Evolutionary conservation across 345 rosid species (phyloP).

Genomic region (Gossypium rotundifolium): DNA sequence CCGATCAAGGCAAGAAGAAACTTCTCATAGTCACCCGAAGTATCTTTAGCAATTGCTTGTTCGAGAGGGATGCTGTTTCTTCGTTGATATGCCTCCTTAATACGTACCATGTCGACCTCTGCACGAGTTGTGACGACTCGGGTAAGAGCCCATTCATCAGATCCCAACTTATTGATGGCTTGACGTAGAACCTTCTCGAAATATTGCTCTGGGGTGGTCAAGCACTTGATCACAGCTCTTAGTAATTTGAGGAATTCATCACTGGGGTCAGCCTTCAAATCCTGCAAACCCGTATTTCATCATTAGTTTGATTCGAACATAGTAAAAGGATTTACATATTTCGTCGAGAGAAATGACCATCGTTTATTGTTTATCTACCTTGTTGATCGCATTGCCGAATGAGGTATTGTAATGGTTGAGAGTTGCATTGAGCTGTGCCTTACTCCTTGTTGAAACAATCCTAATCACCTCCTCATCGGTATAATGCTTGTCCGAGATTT

Average conservation of each 20-base stretch:
- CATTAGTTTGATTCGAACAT: background rate
- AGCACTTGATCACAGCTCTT: slow-evolving; percentile 63
- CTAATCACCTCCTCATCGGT: background rate
- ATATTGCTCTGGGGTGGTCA: slow-evolving; percentile 77
- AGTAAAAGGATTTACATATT: too few species aligned
- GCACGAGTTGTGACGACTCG: slow-evolving; percentile 75
- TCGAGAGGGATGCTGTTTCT: slow-evolving; percentile 76
- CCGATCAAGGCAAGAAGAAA: slow-evolving; percentile 73
- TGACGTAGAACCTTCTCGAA: slow-evolving; percentile 67
- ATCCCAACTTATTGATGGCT: slow-evolving; percentile 69
- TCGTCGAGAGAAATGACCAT: too few species aligned
- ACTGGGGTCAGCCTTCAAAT: slow-evolving; percentile 58
- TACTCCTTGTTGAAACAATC: background rate
- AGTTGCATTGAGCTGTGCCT: slow-evolving; percentile 3
- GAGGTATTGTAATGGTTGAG: background rate
- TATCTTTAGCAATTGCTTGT: slow-evolving; percentile 62
- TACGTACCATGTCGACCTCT: slow-evolving; percentile 74
- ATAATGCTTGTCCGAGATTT: background rate
- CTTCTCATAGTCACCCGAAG: slow-evolving; percentile 74
- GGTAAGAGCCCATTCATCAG: slow-evolving; percentile 81
- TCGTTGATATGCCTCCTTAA: slow-evolving; percentile 71
- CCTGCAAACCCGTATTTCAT: slow-evolving; percentile 34
- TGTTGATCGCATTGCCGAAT: background rate
- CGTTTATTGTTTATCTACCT: background rate
- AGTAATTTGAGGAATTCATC: slow-evolving; percentile 65